These are phyloP conservation scores for Lentithecium fluviatile DNA, from an alignment of 495 filamentous ascomycete genomes.

Conservation along the genomic window DNA sequence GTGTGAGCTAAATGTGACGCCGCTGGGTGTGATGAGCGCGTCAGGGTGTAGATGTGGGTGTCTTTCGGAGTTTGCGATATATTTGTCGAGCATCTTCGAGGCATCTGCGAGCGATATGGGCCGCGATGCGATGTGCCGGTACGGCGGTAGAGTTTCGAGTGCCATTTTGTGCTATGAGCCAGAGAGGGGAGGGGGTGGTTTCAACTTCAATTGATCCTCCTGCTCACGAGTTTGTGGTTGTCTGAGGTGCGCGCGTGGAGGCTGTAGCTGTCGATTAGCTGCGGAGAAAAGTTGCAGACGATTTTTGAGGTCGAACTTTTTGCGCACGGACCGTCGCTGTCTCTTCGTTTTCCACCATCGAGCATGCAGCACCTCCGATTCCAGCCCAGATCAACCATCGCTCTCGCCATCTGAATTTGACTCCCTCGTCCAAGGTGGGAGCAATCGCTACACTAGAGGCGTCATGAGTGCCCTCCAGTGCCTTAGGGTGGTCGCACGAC, in stretches of 20 bases:
- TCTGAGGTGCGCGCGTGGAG: background rate
- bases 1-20: slow-evolving; percentile 51
- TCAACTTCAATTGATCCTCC: no score
- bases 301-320: slow-evolving; percentile 24
- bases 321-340: slow-evolving; percentile 23
- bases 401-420: background rate
- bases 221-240: no score
- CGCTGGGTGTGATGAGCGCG: slow-evolving; percentile 59
- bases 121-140: slow-evolving; percentile 45
- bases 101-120: slow-evolving; percentile 54
- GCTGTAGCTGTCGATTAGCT: background rate
- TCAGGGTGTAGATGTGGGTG: slow-evolving; percentile 67
- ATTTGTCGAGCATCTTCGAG: slow-evolving; percentile 56
- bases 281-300: background rate
- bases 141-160: slow-evolving; percentile 49
- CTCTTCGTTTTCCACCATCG: background rate
- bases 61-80: slow-evolving; percentile 55
- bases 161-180: slow-evolving; percentile 7
- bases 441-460: background rate
- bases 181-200: background rate
- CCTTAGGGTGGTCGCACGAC: slow-evolving; percentile 24
- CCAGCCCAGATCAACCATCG: background rate
- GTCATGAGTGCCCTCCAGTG: slow-evolving; percentile 38
- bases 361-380: background rate
- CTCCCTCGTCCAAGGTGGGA: background rate